A percentile compares a stretch with the other conserved stretches of the same genome.
phyloP scores from a whole-genome alignment of 108 stramenopile genomes.

The Discostella pseudostelligera region DNA sequence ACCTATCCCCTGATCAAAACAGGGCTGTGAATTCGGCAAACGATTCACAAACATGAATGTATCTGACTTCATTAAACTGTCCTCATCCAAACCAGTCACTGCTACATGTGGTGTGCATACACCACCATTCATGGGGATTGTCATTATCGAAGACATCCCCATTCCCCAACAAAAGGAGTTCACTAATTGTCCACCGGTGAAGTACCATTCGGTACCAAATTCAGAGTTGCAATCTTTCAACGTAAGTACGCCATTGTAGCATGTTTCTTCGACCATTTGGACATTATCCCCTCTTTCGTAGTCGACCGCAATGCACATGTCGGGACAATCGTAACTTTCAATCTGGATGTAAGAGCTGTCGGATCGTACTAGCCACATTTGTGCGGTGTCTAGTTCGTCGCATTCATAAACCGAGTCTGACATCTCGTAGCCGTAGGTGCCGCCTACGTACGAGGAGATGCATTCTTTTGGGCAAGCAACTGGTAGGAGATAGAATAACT shows the following conservation, averaged over 20 bases:
- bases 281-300: conserved; percentile 27
- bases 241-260: conserved; percentile 19
- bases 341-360: conserved; percentile 43
- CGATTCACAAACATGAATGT: conserved; percentile 47
- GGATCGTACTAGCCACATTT: conserved; percentile 39
- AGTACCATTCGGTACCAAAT: conserved; percentile 43
- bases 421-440: conserved; percentile 19
- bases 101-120: conserved; percentile 19
- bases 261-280: conserved; percentile 21
- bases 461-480: conserved; percentile 31
- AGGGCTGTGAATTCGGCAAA: conserved; percentile 31
- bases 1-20: no score
- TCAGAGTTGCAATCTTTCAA: conserved; percentile 34
- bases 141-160: conserved; percentile 34
- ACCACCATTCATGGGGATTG: conserved; percentile 15
- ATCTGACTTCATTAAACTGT: conserved; percentile 32
- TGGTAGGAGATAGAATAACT: conserved; percentile 38
- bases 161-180: conserved; percentile 37
- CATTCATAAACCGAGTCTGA: conserved; percentile 18
- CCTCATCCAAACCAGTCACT: conserved; percentile 21
- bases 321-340: conserved; percentile 27
- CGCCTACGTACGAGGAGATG: conserved; percentile 23
- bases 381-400: conserved; percentile 4
- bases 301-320: conserved; percentile 37
- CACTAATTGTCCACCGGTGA: conserved; percentile 40